These are phyloP conservation scores for Nasturtium officinale DNA, from an alignment of 345 rosid species.

Conservation along the genomic window DNA sequence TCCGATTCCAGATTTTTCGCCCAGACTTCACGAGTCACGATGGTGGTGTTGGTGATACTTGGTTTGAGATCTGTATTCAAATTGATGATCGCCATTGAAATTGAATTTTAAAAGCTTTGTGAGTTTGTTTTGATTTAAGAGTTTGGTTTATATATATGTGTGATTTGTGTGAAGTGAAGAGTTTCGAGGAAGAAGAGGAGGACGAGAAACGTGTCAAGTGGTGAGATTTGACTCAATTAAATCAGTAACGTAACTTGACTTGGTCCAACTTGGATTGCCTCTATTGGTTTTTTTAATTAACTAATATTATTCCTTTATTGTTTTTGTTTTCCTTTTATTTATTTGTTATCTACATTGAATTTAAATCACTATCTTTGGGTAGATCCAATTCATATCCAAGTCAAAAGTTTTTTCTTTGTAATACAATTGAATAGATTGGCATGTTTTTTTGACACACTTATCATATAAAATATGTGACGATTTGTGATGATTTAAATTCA, in stretches of 20 bases:
- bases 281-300: background rate
- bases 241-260: background rate
- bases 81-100: slow-evolving; percentile 25
- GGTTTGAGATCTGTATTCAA: slow-evolving; percentile 23
- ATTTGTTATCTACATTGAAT: background rate
- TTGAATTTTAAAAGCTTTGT: background rate
- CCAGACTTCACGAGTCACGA: slow-evolving; percentile 77
- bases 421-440: background rate
- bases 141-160: background rate
- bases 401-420: background rate
- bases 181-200: background rate
- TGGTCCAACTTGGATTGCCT: background rate
- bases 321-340: no score
- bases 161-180: background rate
- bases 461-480: no score
- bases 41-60: slow-evolving; percentile 20
- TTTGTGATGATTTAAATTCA: no score
- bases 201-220: background rate
- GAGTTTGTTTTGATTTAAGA: background rate
- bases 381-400: background rate
- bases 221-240: background rate
- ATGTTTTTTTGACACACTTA: no score
- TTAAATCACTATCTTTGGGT: background rate
- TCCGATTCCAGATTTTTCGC: slow-evolving; percentile 66
- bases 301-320: background rate